phyloP scores from a whole-genome alignment of 2,329 filamentous ascomycete genomes.

The Fusarium sp. region DNA sequence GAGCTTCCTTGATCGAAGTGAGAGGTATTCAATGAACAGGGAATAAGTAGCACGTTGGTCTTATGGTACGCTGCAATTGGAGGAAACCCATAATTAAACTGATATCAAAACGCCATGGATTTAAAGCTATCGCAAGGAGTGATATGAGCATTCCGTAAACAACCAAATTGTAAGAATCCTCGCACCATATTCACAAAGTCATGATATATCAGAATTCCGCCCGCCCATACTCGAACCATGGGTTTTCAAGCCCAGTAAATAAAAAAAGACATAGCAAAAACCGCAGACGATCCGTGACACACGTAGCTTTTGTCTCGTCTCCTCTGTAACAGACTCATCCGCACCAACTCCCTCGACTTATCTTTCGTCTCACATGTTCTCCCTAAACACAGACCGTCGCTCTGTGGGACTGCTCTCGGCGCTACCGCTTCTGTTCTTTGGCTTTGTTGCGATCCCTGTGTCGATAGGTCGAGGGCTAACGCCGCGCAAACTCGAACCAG shows the following conservation, averaged over 20 bases:
- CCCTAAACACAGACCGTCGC: conserved; percentile 75
- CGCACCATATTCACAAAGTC: conserved; percentile 13
- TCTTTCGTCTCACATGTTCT: conserved; percentile 66
- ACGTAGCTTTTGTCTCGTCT: conserved; percentile 12
- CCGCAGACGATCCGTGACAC: conserved; percentile 6
- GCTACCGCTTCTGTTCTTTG: conserved; percentile 48
- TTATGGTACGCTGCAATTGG: conserved; percentile 5
- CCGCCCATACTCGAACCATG: conserved; percentile 13
- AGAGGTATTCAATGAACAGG: neutral
- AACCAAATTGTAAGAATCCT: conserved; percentile 20
- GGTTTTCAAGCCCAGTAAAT: neutral
- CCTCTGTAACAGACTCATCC: neutral
- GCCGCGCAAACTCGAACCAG: conserved; percentile 73
- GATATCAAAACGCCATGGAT: conserved; percentile 33
- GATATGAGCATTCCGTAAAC: conserved; percentile 18
- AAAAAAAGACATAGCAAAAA: neutral
- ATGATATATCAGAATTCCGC: conserved; percentile 40
- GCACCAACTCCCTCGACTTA: neutral
- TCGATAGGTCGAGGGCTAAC: conserved; percentile 82
- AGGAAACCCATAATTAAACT: neutral
- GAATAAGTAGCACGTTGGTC: conserved; percentile 3
- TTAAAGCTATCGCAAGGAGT: conserved; percentile 10
- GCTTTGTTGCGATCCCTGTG: conserved; percentile 50
- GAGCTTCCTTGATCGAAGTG: conserved; percentile 3
- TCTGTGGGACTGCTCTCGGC: conserved; percentile 70